These are phyloP conservation scores for Candida yuanshanica DNA, from an alignment of 805 yeast genomes.

Conservation along the genomic window DNA sequence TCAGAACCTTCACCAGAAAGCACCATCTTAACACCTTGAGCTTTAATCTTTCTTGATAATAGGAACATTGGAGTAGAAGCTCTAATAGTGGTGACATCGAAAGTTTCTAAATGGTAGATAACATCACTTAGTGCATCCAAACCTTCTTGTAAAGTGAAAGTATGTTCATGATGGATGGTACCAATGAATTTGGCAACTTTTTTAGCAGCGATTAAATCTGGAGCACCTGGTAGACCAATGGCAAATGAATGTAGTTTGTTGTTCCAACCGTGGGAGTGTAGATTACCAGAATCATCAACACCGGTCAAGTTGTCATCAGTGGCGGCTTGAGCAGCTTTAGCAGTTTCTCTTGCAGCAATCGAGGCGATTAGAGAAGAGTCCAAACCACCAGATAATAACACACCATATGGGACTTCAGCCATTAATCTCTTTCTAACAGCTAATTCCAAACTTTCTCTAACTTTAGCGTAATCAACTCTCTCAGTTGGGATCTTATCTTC, in stretches of 20 bases:
- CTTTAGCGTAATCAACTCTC: conserved; percentile 63
- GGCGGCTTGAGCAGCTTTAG: conserved; percentile 52
- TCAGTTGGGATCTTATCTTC: conserved; percentile 66
- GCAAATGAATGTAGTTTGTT: conserved; percentile 92
- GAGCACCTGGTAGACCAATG: conserved; percentile 95
- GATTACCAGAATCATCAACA: conserved; percentile 82
- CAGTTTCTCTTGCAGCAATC: conserved; percentile 95
- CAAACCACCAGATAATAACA: conserved; percentile 92
- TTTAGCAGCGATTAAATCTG: conserved; percentile 93
- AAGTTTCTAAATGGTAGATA: conserved; percentile 92
- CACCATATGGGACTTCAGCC: conserved; percentile 99
- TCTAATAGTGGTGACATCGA: conserved; percentile 96
- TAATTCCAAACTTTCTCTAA: conserved; percentile 80
- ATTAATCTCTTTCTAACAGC: conserved; percentile 98
- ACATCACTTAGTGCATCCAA: conserved; percentile 93
- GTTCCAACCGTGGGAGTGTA: conserved; percentile 72
- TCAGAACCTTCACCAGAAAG: conserved; percentile 98
- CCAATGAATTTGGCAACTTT: conserved; percentile 96
- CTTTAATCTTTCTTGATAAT: conserved; percentile 93
- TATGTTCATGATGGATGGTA: conserved; percentile 95
- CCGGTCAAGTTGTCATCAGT: conserved; percentile 70
- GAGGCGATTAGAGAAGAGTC: conserved; percentile 96
- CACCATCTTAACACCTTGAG: conserved; percentile 99
- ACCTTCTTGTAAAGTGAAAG: conserved; percentile 95
- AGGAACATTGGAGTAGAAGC: conserved; percentile 99